Evolutionary conservation across 257 asterid genomes (phyloP).

Genomic region (Vinca minor): DNA sequence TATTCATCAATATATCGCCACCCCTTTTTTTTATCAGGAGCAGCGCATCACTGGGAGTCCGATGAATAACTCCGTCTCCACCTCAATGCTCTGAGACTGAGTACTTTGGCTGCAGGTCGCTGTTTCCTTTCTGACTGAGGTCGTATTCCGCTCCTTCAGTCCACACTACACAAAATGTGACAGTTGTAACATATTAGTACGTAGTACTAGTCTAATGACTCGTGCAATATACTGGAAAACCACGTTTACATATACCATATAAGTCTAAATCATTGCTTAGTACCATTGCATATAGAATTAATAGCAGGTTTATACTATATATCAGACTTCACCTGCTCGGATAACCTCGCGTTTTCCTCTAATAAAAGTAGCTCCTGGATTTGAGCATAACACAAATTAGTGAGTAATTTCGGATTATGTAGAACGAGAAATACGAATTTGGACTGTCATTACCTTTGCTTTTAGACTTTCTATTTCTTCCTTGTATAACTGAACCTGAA

Average conservation of each 20-base stretch:
- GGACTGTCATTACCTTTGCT: slow-evolving; percentile 24
- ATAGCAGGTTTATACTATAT: too few relatives aligned
- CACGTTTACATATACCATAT: too few relatives aligned
- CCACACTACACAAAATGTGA: slow-evolving; percentile 19
- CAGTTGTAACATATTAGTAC: too few relatives aligned
- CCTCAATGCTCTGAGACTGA: slow-evolving; percentile 12
- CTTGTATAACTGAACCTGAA: slow-evolving; percentile 26
- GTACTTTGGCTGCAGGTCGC: slow-evolving; percentile 18
- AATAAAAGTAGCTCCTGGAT: slow-evolving; percentile 22
- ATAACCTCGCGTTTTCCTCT: slow-evolving; percentile 26
- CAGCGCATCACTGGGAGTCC: slow-evolving; percentile 25
- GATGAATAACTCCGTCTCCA: slow-evolving; percentile 30
- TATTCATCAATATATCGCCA: background rate
- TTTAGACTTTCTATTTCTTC: slow-evolving; percentile 24
- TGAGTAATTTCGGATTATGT: too few relatives aligned
- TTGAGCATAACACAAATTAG: background rate
- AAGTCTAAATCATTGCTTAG: too few relatives aligned
- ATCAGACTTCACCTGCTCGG: slow-evolving; percentile 22
- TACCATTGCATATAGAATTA: too few relatives aligned
- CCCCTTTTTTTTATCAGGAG: background rate
- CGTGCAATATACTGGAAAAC: too few relatives aligned
- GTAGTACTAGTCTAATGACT: too few relatives aligned
- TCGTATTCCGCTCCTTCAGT: background rate
- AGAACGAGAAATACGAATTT: too few relatives aligned
- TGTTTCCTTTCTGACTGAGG: slow-evolving; percentile 8